A percentile compares a stretch with the other conserved stretches of the same genome.
Evolutionary conservation across 1,284 basidiomycete genomes (phyloP).

Genomic region (Apiotrichum brassicae): DNA sequence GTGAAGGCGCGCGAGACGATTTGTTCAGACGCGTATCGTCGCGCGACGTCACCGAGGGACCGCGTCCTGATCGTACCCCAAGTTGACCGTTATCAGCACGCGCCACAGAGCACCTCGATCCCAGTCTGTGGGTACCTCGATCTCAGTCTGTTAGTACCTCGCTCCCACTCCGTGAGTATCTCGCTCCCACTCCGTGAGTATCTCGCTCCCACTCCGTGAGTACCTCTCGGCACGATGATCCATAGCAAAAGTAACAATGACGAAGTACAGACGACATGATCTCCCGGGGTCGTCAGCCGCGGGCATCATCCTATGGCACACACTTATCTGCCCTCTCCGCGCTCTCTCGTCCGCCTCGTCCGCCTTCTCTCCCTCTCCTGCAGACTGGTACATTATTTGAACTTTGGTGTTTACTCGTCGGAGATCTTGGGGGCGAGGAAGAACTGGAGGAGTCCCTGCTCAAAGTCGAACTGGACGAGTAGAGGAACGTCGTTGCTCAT

Average conservation of each 20-base stretch:
- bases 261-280: conserved; percentile 1
- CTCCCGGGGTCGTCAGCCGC: not conserved
- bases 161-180: too few species aligned
- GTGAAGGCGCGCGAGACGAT: too few species aligned
- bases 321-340: not conserved
- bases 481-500: conserved; percentile 88
- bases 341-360: not conserved
- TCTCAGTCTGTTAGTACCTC: too few species aligned
- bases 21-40: too few species aligned
- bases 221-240: conserved; percentile 1
- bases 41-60: too few species aligned
- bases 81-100: too few species aligned
- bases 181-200: too few species aligned
- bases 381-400: not conserved
- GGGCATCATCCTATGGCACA: not conserved
- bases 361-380: not conserved
- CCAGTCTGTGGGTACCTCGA: too few species aligned
- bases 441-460: conserved; percentile 46
- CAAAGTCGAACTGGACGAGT: conserved; percentile 57
- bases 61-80: too few species aligned
- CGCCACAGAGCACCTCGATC: too few species aligned
- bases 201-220: too few species aligned
- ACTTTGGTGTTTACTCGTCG: conserved; percentile 11
- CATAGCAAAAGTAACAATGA: conserved; percentile 4
- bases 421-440: conserved; percentile 43